Evolutionary conservation across 208 protist genomes (phyloP).

Genomic region (Leishmania martiniquensis): DNA sequence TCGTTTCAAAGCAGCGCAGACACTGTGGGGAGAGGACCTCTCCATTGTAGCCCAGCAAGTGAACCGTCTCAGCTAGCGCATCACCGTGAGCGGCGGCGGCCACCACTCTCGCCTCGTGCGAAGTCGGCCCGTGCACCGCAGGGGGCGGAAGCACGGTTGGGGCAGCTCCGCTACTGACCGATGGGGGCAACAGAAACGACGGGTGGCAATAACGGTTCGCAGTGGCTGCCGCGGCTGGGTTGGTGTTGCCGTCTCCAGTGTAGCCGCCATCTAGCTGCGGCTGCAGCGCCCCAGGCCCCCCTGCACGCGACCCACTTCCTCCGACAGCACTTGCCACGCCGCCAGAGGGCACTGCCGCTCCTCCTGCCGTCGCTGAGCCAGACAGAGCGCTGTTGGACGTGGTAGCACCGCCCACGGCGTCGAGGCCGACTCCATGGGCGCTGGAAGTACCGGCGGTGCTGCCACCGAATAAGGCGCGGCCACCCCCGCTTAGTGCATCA

Average conservation of each 20-base stretch:
- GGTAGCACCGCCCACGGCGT: neutral
- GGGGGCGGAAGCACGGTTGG: neutral
- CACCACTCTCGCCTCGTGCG: conserved; percentile 17
- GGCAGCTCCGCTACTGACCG: neutral
- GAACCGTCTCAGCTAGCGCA: conserved; percentile 20
- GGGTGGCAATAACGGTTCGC: conserved; percentile 7
- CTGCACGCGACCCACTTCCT: conserved; percentile 7
- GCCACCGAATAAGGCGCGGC: conserved; percentile 17
- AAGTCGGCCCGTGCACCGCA: conserved; percentile 1
- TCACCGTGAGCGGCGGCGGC: conserved; percentile 24
- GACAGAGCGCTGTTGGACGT: neutral
- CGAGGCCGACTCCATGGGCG: neutral
- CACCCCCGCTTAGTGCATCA: conserved; percentile 53
- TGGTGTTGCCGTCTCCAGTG: neutral
- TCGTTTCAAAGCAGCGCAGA: conserved; percentile 37
- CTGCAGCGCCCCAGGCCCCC: conserved; percentile 16
- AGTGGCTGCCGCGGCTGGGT: neutral
- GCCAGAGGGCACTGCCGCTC: neutral
- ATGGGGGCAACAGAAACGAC: conserved; percentile 17
- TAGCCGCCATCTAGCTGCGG: neutral
- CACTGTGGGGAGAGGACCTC: conserved; percentile 9
- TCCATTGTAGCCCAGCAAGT: conserved; percentile 18
- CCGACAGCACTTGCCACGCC: neutral
- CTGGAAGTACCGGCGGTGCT: neutral
- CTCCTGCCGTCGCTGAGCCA: neutral